A percentile compares a stretch with the other conserved stretches of the same genome.
These are phyloP conservation scores for Pugionium cornutum DNA, from an alignment of 345 rosid genomes.

Conservation along the genomic window DNA sequence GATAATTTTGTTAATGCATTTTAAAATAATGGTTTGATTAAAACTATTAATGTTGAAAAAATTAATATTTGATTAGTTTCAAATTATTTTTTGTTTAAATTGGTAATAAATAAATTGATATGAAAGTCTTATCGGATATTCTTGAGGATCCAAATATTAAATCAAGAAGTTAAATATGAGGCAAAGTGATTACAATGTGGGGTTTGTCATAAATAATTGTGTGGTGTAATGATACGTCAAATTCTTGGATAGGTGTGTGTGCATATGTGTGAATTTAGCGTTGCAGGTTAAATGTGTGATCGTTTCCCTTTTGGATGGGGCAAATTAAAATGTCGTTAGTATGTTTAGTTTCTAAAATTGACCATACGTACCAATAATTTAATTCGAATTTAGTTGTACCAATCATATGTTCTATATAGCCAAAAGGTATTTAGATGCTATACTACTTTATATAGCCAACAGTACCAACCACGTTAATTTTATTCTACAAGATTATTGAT, in stretches of 20 bases:
- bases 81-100: no score
- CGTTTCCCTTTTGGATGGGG: slow-evolving; percentile 35
- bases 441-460: slow-evolving; percentile 4
- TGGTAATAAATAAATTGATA: no score
- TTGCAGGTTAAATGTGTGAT: slow-evolving; percentile 33
- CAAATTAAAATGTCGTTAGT: slow-evolving; percentile 33
- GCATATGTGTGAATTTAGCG: slow-evolving; percentile 22
- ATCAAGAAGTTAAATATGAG: slow-evolving; percentile 15
- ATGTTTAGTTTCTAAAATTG: slow-evolving; percentile 33
- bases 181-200: not conserved
- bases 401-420: slow-evolving; percentile 19
- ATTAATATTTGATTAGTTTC: no score
- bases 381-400: slow-evolving; percentile 13
- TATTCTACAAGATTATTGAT: no score
- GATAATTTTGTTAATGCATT: no score
- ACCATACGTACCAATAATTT: slow-evolving; percentile 27
- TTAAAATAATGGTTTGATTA: no score
- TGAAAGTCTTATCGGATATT: no score
- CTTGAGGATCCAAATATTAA: not conserved
- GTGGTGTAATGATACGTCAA: slow-evolving; percentile 28
- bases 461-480: not conserved
- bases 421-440: not conserved
- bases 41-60: no score
- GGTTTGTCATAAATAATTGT: slow-evolving; percentile 14
- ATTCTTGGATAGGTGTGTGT: slow-evolving; percentile 24